Evolutionary conservation across 108 stramenopile genomes (phyloP).

Genomic region (Cyclostephanos invisitatus): DNA sequence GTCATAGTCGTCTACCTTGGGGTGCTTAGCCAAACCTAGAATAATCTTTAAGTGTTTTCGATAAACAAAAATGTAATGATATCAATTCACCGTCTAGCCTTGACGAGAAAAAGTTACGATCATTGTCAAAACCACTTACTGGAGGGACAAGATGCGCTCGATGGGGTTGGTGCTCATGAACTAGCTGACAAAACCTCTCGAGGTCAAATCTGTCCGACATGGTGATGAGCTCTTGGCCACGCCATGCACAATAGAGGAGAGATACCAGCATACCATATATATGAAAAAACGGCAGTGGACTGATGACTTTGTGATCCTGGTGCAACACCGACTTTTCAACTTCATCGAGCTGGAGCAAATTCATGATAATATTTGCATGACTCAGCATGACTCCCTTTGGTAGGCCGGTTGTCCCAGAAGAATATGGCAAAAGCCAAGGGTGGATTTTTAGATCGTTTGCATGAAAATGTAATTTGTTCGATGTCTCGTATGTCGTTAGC

Average conservation of each 20-base stretch:
- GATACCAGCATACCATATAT: constrained; percentile 84
- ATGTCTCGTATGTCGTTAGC: constrained; percentile 44
- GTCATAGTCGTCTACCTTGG: constrained; percentile 81
- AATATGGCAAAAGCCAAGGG: constrained; percentile 85
- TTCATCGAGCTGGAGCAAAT: constrained; percentile 69
- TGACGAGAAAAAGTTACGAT: constrained; percentile 6
- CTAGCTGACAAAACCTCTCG: constrained; percentile 67
- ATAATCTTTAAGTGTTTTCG: constrained; percentile 42
- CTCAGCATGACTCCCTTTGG: constrained; percentile 93
- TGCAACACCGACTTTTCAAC: constrained; percentile 58
- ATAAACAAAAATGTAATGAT: not conserved
- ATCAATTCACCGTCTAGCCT: constrained; percentile 1
- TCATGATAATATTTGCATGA: constrained; percentile 82
- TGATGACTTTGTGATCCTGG: constrained; percentile 64
- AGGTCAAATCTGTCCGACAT: constrained; percentile 83
- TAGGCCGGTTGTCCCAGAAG: constrained; percentile 93
- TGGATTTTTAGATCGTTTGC: constrained; percentile 52
- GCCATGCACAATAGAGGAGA: constrained; percentile 65
- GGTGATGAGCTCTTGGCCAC: constrained; percentile 73
- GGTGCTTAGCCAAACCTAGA: constrained; percentile 75
- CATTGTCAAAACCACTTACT: constrained; percentile 13
- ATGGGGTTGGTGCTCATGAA: constrained; percentile 68
- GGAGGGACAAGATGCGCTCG: constrained; percentile 93
- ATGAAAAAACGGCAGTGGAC: constrained; percentile 93
- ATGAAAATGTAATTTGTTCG: constrained; percentile 47